Evolutionary conservation across 73 alveolate species (phyloP), one percentile per base, ranked within the genome.

Genomic region (Urostyla sp.): DNA sequence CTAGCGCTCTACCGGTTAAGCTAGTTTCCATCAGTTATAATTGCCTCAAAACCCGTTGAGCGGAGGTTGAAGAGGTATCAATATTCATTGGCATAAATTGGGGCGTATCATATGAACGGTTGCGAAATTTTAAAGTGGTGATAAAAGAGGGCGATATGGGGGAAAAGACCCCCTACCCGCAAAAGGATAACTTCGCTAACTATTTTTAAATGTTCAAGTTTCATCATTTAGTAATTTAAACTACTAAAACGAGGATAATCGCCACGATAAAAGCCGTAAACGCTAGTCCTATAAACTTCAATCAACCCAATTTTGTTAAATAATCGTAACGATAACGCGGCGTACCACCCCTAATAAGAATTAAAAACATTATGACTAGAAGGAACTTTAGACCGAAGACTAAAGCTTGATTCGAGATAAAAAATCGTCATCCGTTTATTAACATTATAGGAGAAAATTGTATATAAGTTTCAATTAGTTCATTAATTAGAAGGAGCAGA

Each of bases 1-100:
- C 24, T 48, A 67, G 48, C 28, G 82, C 82, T 67, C 48, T 67
- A 67, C 82, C 82, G 82, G 26, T 67, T 67, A 67, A 67, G 82
- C 82, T 67, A 67, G 82, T 67, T 67, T 67, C 82, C 82, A 56
- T 10, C 11, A 56, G 10, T 16, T 16, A 23, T 18, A 50, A 50
- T 16, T 15, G 23, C n/a, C 10, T 26, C 23, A 55, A 18, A 23
- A 7, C 30, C 26, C 30, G 16, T 28, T 16, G 11, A 55, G 16
- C 11, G 23, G 30, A 55, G 30, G 15, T 11, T 16, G 11, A 55
- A 55, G 52, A 18, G 28, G 63, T n/a, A 23, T 8, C 20, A 18
- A n/a, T 11, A n/a, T n/a, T n/a, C n/a, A n/a, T n/a, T n/a, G n/a
- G n/a, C n/a, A n/a, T n/a, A n/a, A n/a, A n/a, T n/a, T n/a, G n/a